Evolutionary conservation across 176 grass and related monocot species (phyloP).

Genomic region (Eleusine coracana): DNA sequence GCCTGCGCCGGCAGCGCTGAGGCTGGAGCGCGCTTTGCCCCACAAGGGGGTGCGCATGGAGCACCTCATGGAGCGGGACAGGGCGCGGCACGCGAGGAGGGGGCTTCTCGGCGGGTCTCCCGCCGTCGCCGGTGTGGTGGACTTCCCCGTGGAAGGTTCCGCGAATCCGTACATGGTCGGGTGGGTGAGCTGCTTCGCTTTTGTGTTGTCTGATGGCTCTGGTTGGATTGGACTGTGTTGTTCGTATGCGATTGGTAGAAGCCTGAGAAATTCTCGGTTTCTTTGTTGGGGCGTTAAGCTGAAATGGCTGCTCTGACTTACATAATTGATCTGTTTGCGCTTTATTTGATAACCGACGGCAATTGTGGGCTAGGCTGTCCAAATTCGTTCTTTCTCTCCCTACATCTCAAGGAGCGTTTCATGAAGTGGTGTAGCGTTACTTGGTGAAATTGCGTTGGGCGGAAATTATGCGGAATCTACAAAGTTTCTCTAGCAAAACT

Average conservation of each 20-base stretch:
- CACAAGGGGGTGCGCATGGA: conserved; percentile 57
- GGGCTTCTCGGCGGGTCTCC: conserved; percentile 48
- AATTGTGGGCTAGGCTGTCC: conserved; percentile 9
- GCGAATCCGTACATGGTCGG: conserved; percentile 87
- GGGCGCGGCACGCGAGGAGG: conserved; percentile 60
- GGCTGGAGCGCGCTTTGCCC: conserved; percentile 75
- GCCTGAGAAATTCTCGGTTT: conserved; percentile 7
- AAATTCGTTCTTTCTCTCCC: neutral
- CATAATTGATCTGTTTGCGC: conserved; percentile 16
- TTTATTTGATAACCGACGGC: neutral
- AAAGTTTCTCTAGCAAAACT: neutral
- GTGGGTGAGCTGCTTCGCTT: conserved; percentile 59
- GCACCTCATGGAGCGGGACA: conserved; percentile 68
- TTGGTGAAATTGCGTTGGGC: neutral
- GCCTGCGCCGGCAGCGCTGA: conserved; percentile 45
- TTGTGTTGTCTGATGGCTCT: neutral
- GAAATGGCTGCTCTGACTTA: neutral
- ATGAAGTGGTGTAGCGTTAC: neutral
- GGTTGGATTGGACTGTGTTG: neutral
- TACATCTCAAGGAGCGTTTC: neutral
- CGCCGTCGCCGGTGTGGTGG: conserved; percentile 59
- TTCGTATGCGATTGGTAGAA: conserved; percentile 18
- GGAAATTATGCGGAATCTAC: conserved; percentile 22
- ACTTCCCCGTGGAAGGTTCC: conserved; percentile 93
- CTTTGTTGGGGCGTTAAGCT: neutral